Evolutionary conservation across 441 rosid species (phyloP).

Genomic region (Croton setiger): DNA sequence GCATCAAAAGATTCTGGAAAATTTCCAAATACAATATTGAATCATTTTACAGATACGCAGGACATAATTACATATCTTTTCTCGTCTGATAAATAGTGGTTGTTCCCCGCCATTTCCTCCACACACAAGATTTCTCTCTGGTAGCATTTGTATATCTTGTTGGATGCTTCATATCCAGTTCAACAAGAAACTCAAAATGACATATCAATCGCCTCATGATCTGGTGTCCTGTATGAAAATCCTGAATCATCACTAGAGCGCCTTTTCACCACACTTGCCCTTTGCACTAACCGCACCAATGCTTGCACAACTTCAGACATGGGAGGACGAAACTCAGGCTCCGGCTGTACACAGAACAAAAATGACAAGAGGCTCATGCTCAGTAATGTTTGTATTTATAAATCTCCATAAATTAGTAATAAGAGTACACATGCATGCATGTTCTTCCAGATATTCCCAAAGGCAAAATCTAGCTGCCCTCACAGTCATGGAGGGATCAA

Average conservation of each 20-base stretch:
- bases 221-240: constrained; percentile 76
- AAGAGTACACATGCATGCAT: not conserved
- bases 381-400: not conserved
- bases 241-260: constrained; percentile 84
- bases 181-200: constrained; percentile 28
- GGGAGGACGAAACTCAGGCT: constrained; percentile 95
- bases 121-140: not conserved
- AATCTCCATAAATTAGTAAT: not conserved
- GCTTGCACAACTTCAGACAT: constrained; percentile 99
- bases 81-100: not conserved
- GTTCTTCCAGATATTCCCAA: not conserved
- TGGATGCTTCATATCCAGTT: constrained; percentile 18
- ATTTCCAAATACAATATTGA: constrained; percentile 13
- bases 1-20: constrained; percentile 16
- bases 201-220: constrained; percentile 68
- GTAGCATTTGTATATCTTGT: constrained; percentile 9
- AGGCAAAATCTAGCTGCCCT: not conserved
- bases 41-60: constrained; percentile 23
- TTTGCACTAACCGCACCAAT: constrained; percentile 80
- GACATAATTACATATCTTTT: constrained; percentile 33
- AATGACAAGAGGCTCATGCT: not conserved
- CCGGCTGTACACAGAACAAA: constrained; percentile 48
- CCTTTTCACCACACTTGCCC: constrained; percentile 82
- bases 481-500: not conserved
- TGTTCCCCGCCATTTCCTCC: constrained; percentile 5